These are phyloP conservation scores for Ustilago curta DNA, from an alignment of 1,284 basidiomycete species.

Conservation along the genomic window DNA sequence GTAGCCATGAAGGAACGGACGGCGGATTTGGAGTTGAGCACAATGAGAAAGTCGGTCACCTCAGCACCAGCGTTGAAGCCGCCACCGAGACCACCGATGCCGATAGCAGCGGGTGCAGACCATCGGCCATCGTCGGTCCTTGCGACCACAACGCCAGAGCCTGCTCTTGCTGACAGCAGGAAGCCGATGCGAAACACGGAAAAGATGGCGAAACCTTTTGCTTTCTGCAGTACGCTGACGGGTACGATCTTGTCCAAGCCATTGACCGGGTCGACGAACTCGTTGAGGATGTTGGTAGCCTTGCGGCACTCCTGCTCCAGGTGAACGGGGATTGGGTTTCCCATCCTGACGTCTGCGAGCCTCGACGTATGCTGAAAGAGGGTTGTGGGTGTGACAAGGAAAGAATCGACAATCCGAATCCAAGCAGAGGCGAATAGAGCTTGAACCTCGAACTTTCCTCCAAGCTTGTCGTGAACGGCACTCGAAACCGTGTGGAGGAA, in stretches of 20 bases:
- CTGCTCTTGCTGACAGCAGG: slow-evolving; percentile 77
- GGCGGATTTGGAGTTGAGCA: slow-evolving; percentile 82
- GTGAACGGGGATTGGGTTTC: slow-evolving; percentile 70
- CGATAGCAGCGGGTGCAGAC: slow-evolving; percentile 94
- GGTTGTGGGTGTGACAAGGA: neutral
- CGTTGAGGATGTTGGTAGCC: slow-evolving; percentile 70
- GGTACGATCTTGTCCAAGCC: slow-evolving; percentile 67
- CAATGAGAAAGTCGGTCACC: slow-evolving; percentile 93
- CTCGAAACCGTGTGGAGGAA: neutral
- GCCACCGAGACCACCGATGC: slow-evolving; percentile 82
- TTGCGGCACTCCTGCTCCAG: slow-evolving; percentile 74
- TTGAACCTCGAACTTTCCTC: neutral
- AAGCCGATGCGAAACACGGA: slow-evolving; percentile 72
- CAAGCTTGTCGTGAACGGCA: neutral
- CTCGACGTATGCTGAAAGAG: neutral
- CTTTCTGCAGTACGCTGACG: slow-evolving; percentile 74
- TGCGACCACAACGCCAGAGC: slow-evolving; percentile 91
- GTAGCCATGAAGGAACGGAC: slow-evolving; percentile 93
- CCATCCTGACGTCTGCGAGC: slow-evolving; percentile 37
- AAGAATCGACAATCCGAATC: neutral
- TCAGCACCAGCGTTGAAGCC: slow-evolving; percentile 86
- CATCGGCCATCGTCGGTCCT: slow-evolving; percentile 85
- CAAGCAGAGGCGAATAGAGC: neutral
- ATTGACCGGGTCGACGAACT: slow-evolving; percentile 62
- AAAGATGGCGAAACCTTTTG: slow-evolving; percentile 83